Conservation (phyloP, 345 rosid species). For the Eucalyptus erythrocorys region DNA sequence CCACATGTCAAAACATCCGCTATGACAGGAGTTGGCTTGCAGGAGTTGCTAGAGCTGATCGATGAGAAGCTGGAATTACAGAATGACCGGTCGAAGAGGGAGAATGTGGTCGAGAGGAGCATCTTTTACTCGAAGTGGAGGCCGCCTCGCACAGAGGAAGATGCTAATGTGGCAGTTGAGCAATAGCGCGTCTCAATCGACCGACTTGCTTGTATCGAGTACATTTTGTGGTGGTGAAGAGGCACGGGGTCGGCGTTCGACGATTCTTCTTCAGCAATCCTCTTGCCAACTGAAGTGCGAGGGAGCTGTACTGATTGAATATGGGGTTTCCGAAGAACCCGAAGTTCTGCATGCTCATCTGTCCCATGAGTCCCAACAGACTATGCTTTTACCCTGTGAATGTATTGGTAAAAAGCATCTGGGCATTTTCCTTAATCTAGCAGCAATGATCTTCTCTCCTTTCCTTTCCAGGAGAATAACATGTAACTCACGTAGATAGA, state of each 20-base stretch:
- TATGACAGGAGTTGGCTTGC: constrained; percentile 58
- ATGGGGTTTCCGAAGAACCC: background rate
- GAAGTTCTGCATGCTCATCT: background rate
- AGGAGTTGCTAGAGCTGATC: constrained; percentile 49
- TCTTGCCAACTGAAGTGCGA: background rate
- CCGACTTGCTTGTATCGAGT: background rate
- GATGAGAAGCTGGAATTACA: constrained; percentile 38
- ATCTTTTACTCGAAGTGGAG: constrained; percentile 52
- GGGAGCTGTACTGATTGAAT: background rate
- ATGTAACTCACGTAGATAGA: background rate
- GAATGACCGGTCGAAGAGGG: constrained; percentile 22
- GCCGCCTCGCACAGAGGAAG: constrained; percentile 39
- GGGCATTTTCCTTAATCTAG: background rate
- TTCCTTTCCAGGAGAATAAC: background rate
- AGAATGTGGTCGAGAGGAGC: constrained; percentile 20
- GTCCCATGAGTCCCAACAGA: background rate
- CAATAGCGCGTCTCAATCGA: background rate
- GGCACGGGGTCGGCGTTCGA: background rate
- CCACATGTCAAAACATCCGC: constrained; percentile 73
- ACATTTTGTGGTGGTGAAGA: background rate
- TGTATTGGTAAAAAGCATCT: background rate
- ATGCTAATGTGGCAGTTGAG: constrained; percentile 8
- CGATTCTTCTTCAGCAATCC: background rate
- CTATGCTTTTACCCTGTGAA: background rate
- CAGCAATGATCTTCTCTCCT: background rate